phyloP scores from a whole-genome alignment of 768 basidiomycete genomes.

The Suillus subaureus region DNA sequence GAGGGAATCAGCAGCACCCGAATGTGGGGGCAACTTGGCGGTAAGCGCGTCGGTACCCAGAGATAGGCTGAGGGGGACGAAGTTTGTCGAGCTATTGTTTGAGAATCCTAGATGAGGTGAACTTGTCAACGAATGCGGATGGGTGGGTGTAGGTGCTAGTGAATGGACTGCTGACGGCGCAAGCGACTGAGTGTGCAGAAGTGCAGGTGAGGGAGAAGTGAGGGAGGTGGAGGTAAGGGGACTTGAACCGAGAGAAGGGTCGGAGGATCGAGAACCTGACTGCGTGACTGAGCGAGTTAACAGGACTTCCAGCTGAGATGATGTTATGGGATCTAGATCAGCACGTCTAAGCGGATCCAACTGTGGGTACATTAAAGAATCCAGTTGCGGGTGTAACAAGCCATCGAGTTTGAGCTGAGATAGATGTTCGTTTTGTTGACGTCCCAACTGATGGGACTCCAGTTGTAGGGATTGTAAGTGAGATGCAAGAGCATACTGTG shows the following conservation, averaged over 20 bases:
- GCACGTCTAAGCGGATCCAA: slow-evolving; percentile 29
- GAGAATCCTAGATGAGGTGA: slow-evolving; percentile 29
- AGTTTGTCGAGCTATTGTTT: slow-evolving; percentile 22
- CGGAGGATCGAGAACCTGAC: slow-evolving; percentile 1
- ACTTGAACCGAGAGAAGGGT: slow-evolving; percentile 4
- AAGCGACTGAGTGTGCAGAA: slow-evolving; percentile 24
- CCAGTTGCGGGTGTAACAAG: slow-evolving; percentile 23
- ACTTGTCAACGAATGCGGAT: slow-evolving; percentile 31
- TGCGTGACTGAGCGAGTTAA: slow-evolving; percentile 20
- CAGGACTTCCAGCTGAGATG: slow-evolving; percentile 31
- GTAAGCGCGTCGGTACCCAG: slow-evolving; percentile 15
- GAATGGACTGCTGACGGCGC: slow-evolving; percentile 22
- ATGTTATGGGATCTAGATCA: slow-evolving; percentile 27
- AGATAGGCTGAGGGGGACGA: slow-evolving; percentile 18
- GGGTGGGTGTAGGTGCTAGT: slow-evolving; percentile 21
- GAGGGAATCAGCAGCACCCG: slow-evolving; percentile 7
- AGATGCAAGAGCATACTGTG: slow-evolving; percentile 19
- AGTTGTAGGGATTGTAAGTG: slow-evolving; percentile 9
- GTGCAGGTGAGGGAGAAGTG: slow-evolving; percentile 24
- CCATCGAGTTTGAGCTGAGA: slow-evolving; percentile 16
- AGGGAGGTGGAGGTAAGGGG: slow-evolving; percentile 22
- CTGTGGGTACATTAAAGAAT: slow-evolving; percentile 19
- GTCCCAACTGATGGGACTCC: slow-evolving; percentile 12
- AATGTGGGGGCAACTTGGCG: slow-evolving; percentile 10
- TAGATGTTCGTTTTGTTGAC: slow-evolving; percentile 21